A percentile compares a stretch with the other conserved stretches of the same genome.
These are phyloP conservation scores for Pseudonitzschia multistriata DNA, from an alignment of 108 stramenopile species.

Conservation along the genomic window DNA sequence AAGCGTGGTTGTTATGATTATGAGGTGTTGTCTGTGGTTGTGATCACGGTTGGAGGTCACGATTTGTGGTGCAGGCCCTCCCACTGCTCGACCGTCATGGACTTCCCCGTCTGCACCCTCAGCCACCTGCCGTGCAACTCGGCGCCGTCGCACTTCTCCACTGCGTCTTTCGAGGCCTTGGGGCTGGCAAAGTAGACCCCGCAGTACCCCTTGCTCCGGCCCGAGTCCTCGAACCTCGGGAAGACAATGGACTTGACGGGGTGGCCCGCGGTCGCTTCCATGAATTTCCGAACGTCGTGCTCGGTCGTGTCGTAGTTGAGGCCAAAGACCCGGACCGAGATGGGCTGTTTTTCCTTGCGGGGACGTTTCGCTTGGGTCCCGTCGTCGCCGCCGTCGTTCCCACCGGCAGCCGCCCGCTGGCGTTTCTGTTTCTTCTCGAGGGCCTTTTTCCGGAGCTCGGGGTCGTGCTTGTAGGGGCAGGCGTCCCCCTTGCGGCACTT, in stretches of 20 bases:
- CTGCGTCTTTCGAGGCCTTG: conserved; percentile 41
- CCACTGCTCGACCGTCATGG: conserved; percentile 64
- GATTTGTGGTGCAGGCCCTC: conserved; percentile 36
- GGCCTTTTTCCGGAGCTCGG: conserved; percentile 37
- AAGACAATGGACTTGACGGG: conserved; percentile 46
- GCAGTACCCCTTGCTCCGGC: conserved; percentile 76
- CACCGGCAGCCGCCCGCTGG: conserved; percentile 8
- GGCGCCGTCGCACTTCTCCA: conserved; percentile 54
- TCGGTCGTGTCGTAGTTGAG: conserved; percentile 72
- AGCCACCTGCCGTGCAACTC: conserved; percentile 71
- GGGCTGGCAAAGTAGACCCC: conserved; percentile 67
- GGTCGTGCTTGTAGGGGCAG: conserved; percentile 66
- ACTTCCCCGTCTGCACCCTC: conserved; percentile 62
- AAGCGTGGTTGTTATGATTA: no score
- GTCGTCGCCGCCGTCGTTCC: not conserved
- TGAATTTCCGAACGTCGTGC: conserved; percentile 56
- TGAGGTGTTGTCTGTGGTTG: no score
- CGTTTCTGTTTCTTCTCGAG: conserved; percentile 46
- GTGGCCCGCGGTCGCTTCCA: conserved; percentile 44
- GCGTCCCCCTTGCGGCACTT: conserved; percentile 70
- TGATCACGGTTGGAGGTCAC: no score
- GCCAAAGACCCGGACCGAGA: conserved; percentile 77
- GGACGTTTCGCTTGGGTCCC: conserved; percentile 5
- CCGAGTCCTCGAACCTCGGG: conserved; percentile 75
- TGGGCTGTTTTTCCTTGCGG: conserved; percentile 49